A percentile compares a stretch with the other conserved stretches of the same genome.
These are phyloP conservation scores for Polygonum maritimum DNA, from an alignment of 148 eudicot genomes.

Conservation along the genomic window DNA sequence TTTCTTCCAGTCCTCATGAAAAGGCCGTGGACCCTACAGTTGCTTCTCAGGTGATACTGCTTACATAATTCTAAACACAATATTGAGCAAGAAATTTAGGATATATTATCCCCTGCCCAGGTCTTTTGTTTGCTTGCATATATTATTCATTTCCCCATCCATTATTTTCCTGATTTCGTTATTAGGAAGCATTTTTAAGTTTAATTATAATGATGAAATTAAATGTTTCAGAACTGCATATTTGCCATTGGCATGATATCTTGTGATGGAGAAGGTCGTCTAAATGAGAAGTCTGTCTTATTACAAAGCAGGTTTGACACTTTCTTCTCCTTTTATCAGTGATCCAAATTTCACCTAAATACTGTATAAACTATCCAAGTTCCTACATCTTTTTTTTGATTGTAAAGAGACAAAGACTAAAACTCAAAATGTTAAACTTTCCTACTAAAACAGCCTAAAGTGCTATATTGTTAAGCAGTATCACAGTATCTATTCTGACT, in stretches of 20 bases:
- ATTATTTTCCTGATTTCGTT: neutral
- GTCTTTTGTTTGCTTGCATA: neutral
- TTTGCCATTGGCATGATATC: conserved; percentile 92
- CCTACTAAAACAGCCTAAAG: neutral
- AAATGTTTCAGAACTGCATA: conserved; percentile 51
- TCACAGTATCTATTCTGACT: neutral
- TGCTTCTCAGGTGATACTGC: conserved; percentile 70
- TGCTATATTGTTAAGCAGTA: neutral
- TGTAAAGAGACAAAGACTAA: neutral
- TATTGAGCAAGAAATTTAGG: neutral
- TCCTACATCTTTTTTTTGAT: neutral
- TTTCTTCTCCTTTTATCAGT: neutral
- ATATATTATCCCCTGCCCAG: neutral
- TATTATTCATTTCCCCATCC: too few relatives aligned
- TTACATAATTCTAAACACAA: conserved; percentile 7
- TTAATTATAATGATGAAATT: neutral
- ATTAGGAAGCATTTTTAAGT: neutral
- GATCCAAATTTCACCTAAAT: conserved; percentile 9
- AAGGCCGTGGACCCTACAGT: conserved; percentile 83
- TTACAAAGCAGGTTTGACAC: conserved; percentile 81
- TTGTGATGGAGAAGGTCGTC: conserved; percentile 91
- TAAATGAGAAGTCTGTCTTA: conserved; percentile 84
- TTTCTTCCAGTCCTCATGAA: conserved; percentile 55
- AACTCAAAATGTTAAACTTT: neutral
- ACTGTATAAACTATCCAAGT: conserved; percentile 1